Percentiles rank a stretch among this genome's conserved stretches.
phyloP scores from a whole-genome alignment of 306 rosid genomes.

The Canavalia ensiformis region DNA sequence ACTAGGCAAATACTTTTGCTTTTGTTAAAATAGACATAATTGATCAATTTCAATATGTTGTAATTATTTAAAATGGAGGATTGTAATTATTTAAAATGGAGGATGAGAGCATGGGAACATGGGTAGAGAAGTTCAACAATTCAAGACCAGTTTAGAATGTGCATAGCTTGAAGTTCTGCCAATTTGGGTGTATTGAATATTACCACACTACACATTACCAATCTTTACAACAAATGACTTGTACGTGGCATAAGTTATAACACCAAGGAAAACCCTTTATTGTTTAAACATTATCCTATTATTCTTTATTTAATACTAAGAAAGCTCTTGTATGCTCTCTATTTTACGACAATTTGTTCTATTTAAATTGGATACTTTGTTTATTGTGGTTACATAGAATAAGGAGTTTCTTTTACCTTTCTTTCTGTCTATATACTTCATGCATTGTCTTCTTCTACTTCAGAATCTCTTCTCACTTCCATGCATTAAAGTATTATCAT shows the following conservation, averaged over 20 bases:
- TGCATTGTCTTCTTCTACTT: constrained; percentile 90
- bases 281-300: not conserved
- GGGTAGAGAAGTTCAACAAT: constrained; percentile 76
- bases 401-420: constrained; percentile 63
- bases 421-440: constrained; percentile 60
- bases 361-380: constrained; percentile 87
- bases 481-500: constrained; percentile 69
- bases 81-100: constrained; percentile 82
- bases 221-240: constrained; percentile 78
- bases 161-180: constrained; percentile 73
- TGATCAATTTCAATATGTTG: constrained; percentile 6
- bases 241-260: constrained; percentile 67
- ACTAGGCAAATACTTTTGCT: not conserved
- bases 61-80: too few species aligned
- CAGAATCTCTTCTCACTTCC: constrained; percentile 91
- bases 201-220: constrained; percentile 81
- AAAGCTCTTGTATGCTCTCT: constrained; percentile 44
- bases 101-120: constrained; percentile 89
- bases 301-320: constrained; percentile 36
- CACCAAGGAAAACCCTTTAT: constrained; percentile 43
- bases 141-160: constrained; percentile 59
- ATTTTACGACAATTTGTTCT: constrained; percentile 74
- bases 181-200: constrained; percentile 74
- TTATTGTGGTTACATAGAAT: constrained; percentile 77
- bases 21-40: not conserved